These are phyloP conservation scores for Fagopyrum esculentum DNA, from an alignment of 148 eudicot genomes.

Conservation along the genomic window DNA sequence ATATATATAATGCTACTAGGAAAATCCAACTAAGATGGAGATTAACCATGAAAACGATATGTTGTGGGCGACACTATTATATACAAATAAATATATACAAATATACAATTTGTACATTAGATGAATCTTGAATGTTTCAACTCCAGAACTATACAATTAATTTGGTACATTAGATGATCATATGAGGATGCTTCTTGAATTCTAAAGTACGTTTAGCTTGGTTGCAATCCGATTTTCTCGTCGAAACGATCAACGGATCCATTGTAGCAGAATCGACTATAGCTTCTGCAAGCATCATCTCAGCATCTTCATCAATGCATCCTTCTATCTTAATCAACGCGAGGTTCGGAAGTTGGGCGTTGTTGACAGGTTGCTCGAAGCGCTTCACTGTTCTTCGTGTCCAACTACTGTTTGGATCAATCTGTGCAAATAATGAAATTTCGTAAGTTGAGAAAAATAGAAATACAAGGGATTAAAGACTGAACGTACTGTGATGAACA, in stretches of 20 bases:
- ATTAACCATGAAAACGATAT: too few species aligned
- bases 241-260: neutral
- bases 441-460: neutral
- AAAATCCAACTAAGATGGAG: too few species aligned
- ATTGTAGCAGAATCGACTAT: neutral
- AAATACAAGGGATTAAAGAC: neutral
- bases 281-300: conserved; percentile 2
- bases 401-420: conserved; percentile 12
- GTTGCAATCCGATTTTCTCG: neutral
- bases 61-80: too few species aligned
- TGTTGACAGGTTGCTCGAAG: neutral
- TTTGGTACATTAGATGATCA: neutral
- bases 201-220: conserved; percentile 1
- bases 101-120: neutral
- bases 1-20: too few species aligned
- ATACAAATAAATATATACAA: neutral
- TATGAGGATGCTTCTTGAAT: neutral
- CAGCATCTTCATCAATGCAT: conserved; percentile 2
- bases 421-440: neutral
- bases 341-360: neutral
- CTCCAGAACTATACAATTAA: neutral
- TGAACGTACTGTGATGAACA: conserved; percentile 4
- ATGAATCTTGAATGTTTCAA: neutral
- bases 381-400: neutral
- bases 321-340: conserved; percentile 12